Conservation (phyloP, 129 eudicot genomes). For the Arctium minus region DNA sequence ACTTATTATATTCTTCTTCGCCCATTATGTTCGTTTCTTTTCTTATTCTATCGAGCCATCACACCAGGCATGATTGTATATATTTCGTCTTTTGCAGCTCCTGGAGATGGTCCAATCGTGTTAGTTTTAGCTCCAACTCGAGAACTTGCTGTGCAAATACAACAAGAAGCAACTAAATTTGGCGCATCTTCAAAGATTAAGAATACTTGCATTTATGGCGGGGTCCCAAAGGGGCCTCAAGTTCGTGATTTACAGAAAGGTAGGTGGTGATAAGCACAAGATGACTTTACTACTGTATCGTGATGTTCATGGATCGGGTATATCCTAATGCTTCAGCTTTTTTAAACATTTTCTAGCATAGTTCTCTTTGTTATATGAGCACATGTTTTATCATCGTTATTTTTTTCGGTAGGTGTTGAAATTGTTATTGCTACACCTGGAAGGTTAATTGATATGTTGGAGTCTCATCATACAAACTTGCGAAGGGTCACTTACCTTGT, state of each 20-base stretch:
- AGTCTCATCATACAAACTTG: constrained; percentile 82
- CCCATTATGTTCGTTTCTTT: not conserved
- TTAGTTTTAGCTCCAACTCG: constrained; percentile 98
- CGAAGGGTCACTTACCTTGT: constrained; percentile 95
- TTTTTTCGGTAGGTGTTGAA: constrained; percentile 65
- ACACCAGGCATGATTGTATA: not conserved
- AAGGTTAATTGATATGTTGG: constrained; percentile 89
- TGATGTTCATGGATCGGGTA: constrained; percentile 92
- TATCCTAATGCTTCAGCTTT: constrained; percentile 64
- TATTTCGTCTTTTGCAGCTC: constrained; percentile 44
- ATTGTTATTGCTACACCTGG: constrained; percentile 97
- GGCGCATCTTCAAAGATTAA: constrained; percentile 97
- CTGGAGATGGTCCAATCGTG: constrained; percentile 98
- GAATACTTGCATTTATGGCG: constrained; percentile 98
- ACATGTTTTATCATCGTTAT: not conserved
- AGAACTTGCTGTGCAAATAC: constrained; percentile 99
- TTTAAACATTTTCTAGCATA: constrained; percentile 9
- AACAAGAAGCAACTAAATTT: constrained; percentile 95
- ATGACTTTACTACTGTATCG: constrained; percentile 95
- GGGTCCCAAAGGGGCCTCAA: constrained; percentile 99
- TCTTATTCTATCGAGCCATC: not conserved
- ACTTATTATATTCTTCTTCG: not conserved
- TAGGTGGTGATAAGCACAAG: constrained; percentile 99
- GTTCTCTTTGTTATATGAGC: not conserved
- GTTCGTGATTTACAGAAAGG: constrained; percentile 99